Evolutionary conservation across 2,329 filamentous ascomycete species (phyloP), one percentile per base, ranked within the genome.

Genomic region (Beauveria caledonica): DNA sequence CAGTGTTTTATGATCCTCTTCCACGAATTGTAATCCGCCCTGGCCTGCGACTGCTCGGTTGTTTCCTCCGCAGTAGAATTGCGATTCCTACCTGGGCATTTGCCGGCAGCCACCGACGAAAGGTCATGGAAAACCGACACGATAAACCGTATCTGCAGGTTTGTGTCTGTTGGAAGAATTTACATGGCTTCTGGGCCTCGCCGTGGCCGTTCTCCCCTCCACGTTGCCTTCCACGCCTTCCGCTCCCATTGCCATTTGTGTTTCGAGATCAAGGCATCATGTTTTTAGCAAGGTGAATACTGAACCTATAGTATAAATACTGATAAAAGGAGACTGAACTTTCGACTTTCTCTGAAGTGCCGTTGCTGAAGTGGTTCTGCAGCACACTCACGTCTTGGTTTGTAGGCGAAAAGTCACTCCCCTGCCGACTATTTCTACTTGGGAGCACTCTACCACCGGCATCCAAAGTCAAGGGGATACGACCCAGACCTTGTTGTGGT

Each of bases 61-160:
- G 56, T 36, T 33, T 50, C 45, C 36, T 52, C 23, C 23, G 17
- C 15, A 25, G 4, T 25, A 40, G 21, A 8, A 3, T 25, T 27
- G 23, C 48, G 46, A 19, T 15, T 15, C 33, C 8, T 3, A 23
- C 9, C 40, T 15, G 39, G 23, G 5, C 19, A 19, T 15, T 59
- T 8, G 15, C 9, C 29, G 11, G 9, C 3, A 9, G n/a, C 39
- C n/a, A 3, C 21, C 17, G 36, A 46, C 36, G 39, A 51, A 33
- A 59, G 17, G 15, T 52, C 25, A 25, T 59, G 56, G 56, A 59
- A 44, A 59, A 59, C 11, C 39, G 42, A 23, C 46, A 59, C 13
- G 33, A 21, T 23, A 46, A 29, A 8, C 46, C 36, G 17, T 36
- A 59, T 8, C 6, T 19, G 45, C 56, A 59, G 19, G 3, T 33